Base-by-base conservation (phyloP, 2,329 filamentous ascomycete genomes). In the Penicillium sp. region DNA sequence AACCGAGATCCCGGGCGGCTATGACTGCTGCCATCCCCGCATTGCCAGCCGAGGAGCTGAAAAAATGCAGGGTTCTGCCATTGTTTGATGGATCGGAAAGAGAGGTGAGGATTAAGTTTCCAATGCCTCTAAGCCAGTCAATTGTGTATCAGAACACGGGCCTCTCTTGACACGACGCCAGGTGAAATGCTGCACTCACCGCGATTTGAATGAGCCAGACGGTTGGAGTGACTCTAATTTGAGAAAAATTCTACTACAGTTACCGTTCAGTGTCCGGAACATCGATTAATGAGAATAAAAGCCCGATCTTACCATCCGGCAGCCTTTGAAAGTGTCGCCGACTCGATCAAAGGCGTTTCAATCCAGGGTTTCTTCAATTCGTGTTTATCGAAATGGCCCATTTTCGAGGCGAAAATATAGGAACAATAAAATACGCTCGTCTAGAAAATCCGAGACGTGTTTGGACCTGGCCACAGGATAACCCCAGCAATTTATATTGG, bases 201-300 rank as follows among this genome's bases (percentile, higher is more conserved):
- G 78, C 32, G 85, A 88, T 67, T 93, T 90, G 77, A 93, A 94
- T 28, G 85, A 88, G 54, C 85, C 85, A 3, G 83, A 85, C 2
- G 87, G 87, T 64, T 94, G 87, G 32, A 89, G 78, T 61, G 83
- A 84, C 56, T 93, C 87, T 46, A 91, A 77, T 68, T 93, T 93
- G 62, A 93, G 81, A 65, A 85, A 86, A 61, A 93, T 80, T 74
- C 84, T 84, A 73, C 86, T 72, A 45, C 6, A 40, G 6, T 29
- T 28, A 7, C n/a, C 45, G 10, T 42, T 45, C 32, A 26, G 35
- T 17, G n/a, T 37, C 7, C 8, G 19, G 10, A 10, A 4, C 13
- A 29, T 28, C 19, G 13, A n/a, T 10, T 17, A 7, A 1, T 13
- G 6, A 38, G n/a, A 37, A 21, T 24, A 13, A 19, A 42, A 13